Evolutionary conservation across 1,139 yeast species (phyloP).

Genomic region (Pichia sp.): DNA sequence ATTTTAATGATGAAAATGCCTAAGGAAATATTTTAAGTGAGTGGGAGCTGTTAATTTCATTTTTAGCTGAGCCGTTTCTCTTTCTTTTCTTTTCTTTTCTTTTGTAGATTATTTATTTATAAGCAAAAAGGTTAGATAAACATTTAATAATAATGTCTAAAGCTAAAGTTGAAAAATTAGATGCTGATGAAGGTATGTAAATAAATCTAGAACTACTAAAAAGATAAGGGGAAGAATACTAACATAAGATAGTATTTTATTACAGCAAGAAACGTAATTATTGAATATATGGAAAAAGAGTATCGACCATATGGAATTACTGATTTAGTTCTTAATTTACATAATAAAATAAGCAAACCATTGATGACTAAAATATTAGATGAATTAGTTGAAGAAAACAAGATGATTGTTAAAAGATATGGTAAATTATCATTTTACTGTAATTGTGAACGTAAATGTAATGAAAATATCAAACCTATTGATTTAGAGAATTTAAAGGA

Average conservation of each 20-base stretch:
- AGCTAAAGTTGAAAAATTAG: slow-evolving; percentile 6
- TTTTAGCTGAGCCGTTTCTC: neutral
- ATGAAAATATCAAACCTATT: slow-evolving; percentile 3
- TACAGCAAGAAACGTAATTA: slow-evolving; percentile 17
- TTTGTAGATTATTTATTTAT: neutral
- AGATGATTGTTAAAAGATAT: slow-evolving; percentile 30
- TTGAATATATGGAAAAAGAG: slow-evolving; percentile 31
- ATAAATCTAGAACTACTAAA: neutral
- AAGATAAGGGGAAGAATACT: neutral
- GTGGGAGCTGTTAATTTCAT: neutral
- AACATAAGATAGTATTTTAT: neutral
- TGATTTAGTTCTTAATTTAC: slow-evolving; percentile 36
- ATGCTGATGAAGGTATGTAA: slow-evolving; percentile 11
- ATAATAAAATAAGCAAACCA: slow-evolving; percentile 30
- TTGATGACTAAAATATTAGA: slow-evolving; percentile 30
- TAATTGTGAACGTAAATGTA: slow-evolving; percentile 16
- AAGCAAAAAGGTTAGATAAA: neutral
- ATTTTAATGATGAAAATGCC: slow-evolving; percentile 81
- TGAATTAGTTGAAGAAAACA: slow-evolving; percentile 25
- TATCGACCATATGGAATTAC: slow-evolving; percentile 36
- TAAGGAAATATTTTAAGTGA: slow-evolving; percentile 25
- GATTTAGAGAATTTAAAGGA: slow-evolving; percentile 11
- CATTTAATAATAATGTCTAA: neutral
- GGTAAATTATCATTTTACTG: slow-evolving; percentile 36
- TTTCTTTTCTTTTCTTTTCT: neutral